Base-by-base conservation (phyloP, 2,329 filamentous ascomycete species). In the Pleomassaria siparia region DNA sequence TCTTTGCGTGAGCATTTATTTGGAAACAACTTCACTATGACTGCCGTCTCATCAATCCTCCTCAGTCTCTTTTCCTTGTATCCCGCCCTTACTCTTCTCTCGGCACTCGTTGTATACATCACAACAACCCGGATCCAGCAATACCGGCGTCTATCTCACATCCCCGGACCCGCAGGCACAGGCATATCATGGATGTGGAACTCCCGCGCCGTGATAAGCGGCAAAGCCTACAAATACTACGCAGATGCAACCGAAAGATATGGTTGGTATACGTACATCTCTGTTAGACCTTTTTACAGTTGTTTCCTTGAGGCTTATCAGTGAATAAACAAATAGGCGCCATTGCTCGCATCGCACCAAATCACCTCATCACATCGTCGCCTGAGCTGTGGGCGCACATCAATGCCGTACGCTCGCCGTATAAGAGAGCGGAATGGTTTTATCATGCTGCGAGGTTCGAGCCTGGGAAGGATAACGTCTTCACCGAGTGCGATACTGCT, bases 381-480 rank as follows among this genome's bases (percentile, higher is more conserved):
- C 70, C 78, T 0, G 75, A 79, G 24, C 63, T 80, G 6, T 70
- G 64, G 67, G 37, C 74, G 63, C 60, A 74, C 74, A 56, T 76
- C 70, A 61, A 72, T 63, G 40, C 57, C 2, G 69, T 71, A 8
- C 59, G 71, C 3, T 70, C 71, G 2, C 68, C 66, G 2, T 79
- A 78, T 40, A 72, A 62, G 40, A 67, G 73, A 26, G 55, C 62
- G 12, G 53, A 58, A 4, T 70, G 66, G 66, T 71, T 65, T 42
- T 67, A 73, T 47, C 59, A 66, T 35, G 75, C 72, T 4, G 71
- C 78, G 46, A 73, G 75, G 12, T 72, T 85, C 50, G 76, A 84
- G 47, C 76, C 79, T 0, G 72, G 76, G n/a, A 67, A 71, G 4
- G 77, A 83, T 55, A 81, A 79, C 45, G 69, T 83, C 26, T 81